Percentiles rank a stretch among this genome's conserved stretches.
Evolutionary conservation across 768 basidiomycete species (phyloP).

Genomic region (Macrolepiota albuminosa): DNA sequence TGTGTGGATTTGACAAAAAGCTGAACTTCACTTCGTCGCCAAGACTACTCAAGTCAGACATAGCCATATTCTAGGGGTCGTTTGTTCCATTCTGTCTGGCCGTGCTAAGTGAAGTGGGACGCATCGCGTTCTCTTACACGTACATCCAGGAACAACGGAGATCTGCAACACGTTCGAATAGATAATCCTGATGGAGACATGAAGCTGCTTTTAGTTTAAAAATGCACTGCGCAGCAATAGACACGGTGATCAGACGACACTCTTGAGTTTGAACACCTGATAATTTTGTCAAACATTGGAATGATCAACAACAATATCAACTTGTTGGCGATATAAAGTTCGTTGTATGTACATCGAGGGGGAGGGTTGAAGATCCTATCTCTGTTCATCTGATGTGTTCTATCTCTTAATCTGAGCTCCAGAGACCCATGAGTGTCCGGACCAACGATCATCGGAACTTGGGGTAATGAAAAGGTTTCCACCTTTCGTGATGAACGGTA

Average conservation of each 20-base stretch:
- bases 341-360: constrained; percentile 1
- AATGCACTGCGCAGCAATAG: no score
- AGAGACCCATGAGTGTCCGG: neutral
- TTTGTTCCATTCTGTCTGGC: no score
- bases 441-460: neutral
- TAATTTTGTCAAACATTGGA: neutral
- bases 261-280: neutral
- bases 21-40: no score
- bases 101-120: no score
- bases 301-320: neutral
- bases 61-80: no score
- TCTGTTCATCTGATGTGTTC: neutral
- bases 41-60: no score
- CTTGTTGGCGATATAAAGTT: neutral
- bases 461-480: neutral
- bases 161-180: no score
- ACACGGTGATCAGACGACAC: neutral
- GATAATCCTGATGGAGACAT: no score
- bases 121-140: no score
- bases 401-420: neutral
- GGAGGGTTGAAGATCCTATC: neutral
- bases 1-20: no score
- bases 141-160: no score
- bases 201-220: neutral
- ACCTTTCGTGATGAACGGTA: neutral